Percentiles rank a stretch among this genome's conserved stretches.
Conservation (phyloP, 768 basidiomycete species). For the Roridomyces roridus region DNA sequence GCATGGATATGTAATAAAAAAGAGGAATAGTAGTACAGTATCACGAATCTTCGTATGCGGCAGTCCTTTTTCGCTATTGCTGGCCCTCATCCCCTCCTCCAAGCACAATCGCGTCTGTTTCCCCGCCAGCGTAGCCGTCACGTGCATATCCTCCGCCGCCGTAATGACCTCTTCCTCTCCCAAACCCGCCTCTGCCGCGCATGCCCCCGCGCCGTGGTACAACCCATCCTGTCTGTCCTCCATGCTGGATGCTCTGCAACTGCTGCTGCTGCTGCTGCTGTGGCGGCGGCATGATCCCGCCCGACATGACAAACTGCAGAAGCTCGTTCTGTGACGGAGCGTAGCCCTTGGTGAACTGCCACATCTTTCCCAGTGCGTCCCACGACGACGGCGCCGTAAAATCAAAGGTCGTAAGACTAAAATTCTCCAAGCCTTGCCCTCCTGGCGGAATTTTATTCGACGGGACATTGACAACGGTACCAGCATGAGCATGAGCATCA, state of each 20-base stretch:
- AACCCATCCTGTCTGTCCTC: not conserved
- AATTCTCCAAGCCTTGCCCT: constrained; percentile 61
- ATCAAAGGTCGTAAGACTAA: constrained; percentile 78
- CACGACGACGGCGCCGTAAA: constrained; percentile 76
- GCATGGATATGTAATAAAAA: constrained; percentile 17
- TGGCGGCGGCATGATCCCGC: constrained; percentile 24
- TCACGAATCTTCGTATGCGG: constrained; percentile 33
- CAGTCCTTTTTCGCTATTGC: constrained; percentile 15
- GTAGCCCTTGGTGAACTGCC: constrained; percentile 71
- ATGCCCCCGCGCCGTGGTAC: constrained; percentile 1
- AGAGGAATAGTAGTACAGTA: constrained; percentile 20
- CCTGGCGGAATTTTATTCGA: constrained; percentile 39
- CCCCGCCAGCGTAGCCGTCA: constrained; percentile 45
- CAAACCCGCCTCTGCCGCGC: constrained; percentile 40
- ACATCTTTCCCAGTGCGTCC: constrained; percentile 82
- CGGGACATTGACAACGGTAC: constrained; percentile 28
- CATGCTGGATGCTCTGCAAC: constrained; percentile 11
- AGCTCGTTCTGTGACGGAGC: constrained; percentile 77
- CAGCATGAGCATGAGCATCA: constrained; percentile 50
- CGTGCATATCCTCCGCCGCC: constrained; percentile 49
- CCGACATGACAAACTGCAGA: constrained; percentile 71
- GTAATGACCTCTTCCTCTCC: constrained; percentile 37
- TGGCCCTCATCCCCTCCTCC: constrained; percentile 48
- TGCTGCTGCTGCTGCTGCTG: constrained; percentile 30
- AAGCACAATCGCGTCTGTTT: constrained; percentile 65